Conservation (phyloP, 2,329 filamentous ascomycete genomes). For the Amphichorda felina region DNA sequence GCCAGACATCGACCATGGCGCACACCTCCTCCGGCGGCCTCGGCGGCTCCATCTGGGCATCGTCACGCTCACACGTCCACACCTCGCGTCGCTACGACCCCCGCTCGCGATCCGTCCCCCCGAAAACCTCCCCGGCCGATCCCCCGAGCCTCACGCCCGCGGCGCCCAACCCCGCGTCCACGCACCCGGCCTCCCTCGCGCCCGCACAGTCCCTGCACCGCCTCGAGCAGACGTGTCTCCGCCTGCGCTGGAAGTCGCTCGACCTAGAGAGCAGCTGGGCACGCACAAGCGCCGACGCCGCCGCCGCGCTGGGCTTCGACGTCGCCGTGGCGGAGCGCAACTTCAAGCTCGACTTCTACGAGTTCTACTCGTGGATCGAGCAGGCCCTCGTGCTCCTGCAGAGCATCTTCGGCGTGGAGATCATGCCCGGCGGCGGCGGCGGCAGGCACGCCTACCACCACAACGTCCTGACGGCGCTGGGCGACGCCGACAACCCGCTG, state of each 20-base stretch:
- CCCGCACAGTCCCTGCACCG: conserved; percentile 35
- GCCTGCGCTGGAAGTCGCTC: conserved; percentile 51
- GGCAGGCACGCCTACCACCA: conserved; percentile 50
- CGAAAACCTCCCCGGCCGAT: conserved; percentile 1
- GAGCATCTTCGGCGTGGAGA: conserved; percentile 46
- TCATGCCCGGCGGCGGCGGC: conserved; percentile 18
- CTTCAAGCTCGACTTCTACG: conserved; percentile 70
- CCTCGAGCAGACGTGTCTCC: conserved; percentile 47
- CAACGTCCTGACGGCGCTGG: conserved; percentile 53
- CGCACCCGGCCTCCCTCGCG: background rate
- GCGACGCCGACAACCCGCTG: conserved; percentile 44
- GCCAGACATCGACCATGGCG: background rate
- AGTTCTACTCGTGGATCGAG: conserved; percentile 64
- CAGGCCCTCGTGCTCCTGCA: conserved; percentile 56
- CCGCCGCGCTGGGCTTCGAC: conserved; percentile 19
- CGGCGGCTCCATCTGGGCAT: conserved; percentile 12
- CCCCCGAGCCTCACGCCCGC: background rate
- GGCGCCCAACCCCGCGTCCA: background rate
- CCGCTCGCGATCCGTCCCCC: conserved; percentile 7
- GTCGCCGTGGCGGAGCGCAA: conserved; percentile 45
- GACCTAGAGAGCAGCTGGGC: conserved; percentile 45
- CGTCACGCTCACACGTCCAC: conserved; percentile 1
- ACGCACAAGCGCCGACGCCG: conserved; percentile 33
- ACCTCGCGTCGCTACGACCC: background rate
- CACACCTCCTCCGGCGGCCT: conserved; percentile 6